Conservation (phyloP, 2,329 filamentous ascomycete genomes). For the Hypoxylon sp. region DNA sequence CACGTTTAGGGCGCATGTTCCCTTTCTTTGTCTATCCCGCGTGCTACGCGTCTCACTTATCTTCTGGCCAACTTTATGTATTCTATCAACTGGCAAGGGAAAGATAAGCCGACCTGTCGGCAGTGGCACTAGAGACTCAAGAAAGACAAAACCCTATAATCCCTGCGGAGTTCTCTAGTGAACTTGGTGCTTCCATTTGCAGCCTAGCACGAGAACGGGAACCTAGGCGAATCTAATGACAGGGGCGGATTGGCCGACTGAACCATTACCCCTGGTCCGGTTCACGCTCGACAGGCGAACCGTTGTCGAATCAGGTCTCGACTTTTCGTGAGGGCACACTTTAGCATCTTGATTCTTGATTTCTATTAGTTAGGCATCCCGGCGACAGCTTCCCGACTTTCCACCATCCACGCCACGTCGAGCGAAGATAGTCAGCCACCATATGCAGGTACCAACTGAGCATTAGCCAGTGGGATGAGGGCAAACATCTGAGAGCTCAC, state of each 20-base stretch:
- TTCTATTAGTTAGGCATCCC: conserved; percentile 36
- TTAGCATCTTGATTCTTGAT: conserved; percentile 28
- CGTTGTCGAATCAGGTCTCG: conserved; percentile 35
- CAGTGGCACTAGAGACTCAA: conserved; percentile 21
- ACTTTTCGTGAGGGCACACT: conserved; percentile 8
- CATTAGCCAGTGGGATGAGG: conserved; percentile 31
- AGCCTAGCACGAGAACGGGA: conserved; percentile 33
- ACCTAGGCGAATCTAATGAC: conserved; percentile 36
- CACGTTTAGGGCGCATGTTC: conserved; percentile 12
- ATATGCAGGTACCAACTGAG: conserved; percentile 45
- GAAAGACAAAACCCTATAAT: conserved; percentile 18
- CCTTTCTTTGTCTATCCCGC: conserved; percentile 26
- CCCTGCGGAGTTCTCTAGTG: conserved; percentile 30
- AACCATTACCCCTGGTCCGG: conserved; percentile 34
- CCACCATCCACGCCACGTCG: conserved; percentile 32
- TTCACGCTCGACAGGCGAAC: conserved; percentile 35
- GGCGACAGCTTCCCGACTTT: conserved; percentile 33
- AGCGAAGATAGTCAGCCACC: conserved; percentile 34
- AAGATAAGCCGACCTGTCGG: conserved; percentile 33
- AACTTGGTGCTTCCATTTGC: conserved; percentile 28
- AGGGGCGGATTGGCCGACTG: conserved; percentile 40
- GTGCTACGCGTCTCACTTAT: background rate
- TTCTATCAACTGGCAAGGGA: conserved; percentile 16
- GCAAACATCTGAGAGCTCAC: conserved; percentile 25
- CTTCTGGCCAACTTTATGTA: background rate